Base-by-base conservation (phyloP, 768 basidiomycete species). In the Tricholoma matsutake region DNA sequence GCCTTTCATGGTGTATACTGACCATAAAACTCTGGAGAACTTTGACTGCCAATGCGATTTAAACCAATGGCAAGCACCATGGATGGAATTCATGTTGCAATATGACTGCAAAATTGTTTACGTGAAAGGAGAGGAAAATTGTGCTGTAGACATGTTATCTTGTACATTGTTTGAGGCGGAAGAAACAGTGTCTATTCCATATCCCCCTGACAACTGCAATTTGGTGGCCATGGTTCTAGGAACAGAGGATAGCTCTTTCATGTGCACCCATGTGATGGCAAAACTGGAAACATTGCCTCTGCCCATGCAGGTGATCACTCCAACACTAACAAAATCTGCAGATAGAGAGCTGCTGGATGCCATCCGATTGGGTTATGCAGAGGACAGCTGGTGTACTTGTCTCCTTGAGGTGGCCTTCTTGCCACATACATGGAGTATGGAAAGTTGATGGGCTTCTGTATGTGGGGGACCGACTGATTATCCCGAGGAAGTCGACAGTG, bases 71-170 rank as follows among this genome's bases (percentile, higher is more conserved):
- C 63, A 3, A 63, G 72, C 0, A 64, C 78, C 1, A 58, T 78
- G 2, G 79, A 76, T 0, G 78, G 79, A 0, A 14, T 39, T 39
- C 37, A 39, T n/a, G n/a, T n/a, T n/a, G n/a, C n/a, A n/a, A n/a
- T n/a, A n/a, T n/a, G n/a, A n/a, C n/a, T n/a, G n/a, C n/a, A n/a
- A n/a, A n/a, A n/a, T n/a, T n/a, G n/a, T n/a, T n/a, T n/a, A n/a
- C n/a, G n/a, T n/a, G n/a, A n/a, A n/a, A n/a, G n/a, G n/a, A n/a
- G n/a, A n/a, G n/a, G n/a, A n/a, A n/a, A n/a, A n/a, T n/a, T n/a
- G n/a, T n/a, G n/a, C n/a, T n/a, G n/a, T n/a, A n/a, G n/a, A n/a
- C n/a, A n/a, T n/a, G n/a, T n/a, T n/a, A n/a, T n/a, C n/a, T n/a
- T n/a, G n/a, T n/a, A n/a, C n/a, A n/a, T n/a, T n/a, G n/a, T n/a